These are phyloP conservation scores for Zygosaccharomyces pseudobailii DNA, from an alignment of 1,139 yeast species.

Conservation along the genomic window DNA sequence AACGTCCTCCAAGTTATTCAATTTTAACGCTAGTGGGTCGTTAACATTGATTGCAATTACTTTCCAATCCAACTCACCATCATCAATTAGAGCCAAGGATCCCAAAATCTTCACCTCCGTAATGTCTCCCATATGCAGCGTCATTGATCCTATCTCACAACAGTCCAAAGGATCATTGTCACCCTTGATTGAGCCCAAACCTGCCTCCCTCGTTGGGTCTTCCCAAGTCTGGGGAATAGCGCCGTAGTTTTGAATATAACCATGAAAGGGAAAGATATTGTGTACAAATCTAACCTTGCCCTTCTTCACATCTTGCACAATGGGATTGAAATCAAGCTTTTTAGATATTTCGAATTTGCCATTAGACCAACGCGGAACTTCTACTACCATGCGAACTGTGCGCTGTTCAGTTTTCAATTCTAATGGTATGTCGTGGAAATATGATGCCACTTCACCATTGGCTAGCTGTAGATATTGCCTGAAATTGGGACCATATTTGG, in stretches of 20 bases:
- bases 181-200: slow-evolving; percentile 55
- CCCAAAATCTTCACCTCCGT: slow-evolving; percentile 91
- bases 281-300: slow-evolving; percentile 83
- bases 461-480: slow-evolving; percentile 40
- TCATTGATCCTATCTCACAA: slow-evolving; percentile 78
- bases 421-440: slow-evolving; percentile 88
- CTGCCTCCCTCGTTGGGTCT: slow-evolving; percentile 44
- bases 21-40: slow-evolving; percentile 71
- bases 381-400: slow-evolving; percentile 83
- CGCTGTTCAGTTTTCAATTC: slow-evolving; percentile 57
- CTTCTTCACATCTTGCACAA: slow-evolving; percentile 87
- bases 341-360: slow-evolving; percentile 88
- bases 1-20: slow-evolving; percentile 73
- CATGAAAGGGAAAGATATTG: slow-evolving; percentile 93
- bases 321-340: slow-evolving; percentile 74
- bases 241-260: slow-evolving; percentile 94
- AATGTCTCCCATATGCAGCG: slow-evolving; percentile 53
- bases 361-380: slow-evolving; percentile 93
- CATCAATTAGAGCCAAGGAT: slow-evolving; percentile 89
- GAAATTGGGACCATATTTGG: slow-evolving; percentile 43
- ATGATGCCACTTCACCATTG: slow-evolving; percentile 56
- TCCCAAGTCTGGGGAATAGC: slow-evolving; percentile 99
- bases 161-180: slow-evolving; percentile 97
- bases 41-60: slow-evolving; percentile 68
- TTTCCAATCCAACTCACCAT: slow-evolving; percentile 96